Base-by-base conservation (phyloP, 2,329 filamentous ascomycete species). In the Ceratocystis albifundus region DNA sequence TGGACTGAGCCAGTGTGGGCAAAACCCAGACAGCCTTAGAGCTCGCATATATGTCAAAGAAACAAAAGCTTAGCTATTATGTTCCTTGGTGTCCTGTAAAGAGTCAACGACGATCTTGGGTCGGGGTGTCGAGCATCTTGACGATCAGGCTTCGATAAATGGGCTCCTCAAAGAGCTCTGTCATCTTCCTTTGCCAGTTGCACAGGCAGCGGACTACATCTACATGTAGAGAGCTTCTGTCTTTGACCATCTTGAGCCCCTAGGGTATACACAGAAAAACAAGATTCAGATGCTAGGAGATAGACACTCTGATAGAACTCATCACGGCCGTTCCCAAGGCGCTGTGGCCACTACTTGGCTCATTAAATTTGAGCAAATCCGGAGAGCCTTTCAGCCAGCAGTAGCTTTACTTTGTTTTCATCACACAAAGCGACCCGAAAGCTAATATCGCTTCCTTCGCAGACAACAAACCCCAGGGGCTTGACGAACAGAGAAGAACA, bases 141-240 rank as follows among this genome's bases (percentile, higher is more conserved):
- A 25, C 30, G 20, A 30, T 2, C 30, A 20, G n/a, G 41, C 55
- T 50, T 17, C n/a, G 44, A 22, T 25, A 61, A 48, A 22, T 48
- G 25, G 36, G 12, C 12, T 41, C 36, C 36, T 41, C 3, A 4
- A 45, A 8, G 25, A 66, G 2, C 62, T 70, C 4, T 55, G 50
- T 8, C 50, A 67, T 46, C 67, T 69, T 15, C 70, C 70, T 1
- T 45, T 70, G 50, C 68, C 69, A 3, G 70, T 70, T 28, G 48
- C 28, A 4, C 69, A 70, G 53, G 70, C 69, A 15, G 64, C 68
- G 1, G 66, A 66, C 12, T 71, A 70, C 28, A 66, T 71, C 10
- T 67, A 57, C 44, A 48, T 46, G 28, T 67, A 64, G 8, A 20
- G 25, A 2, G 22, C 44, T 15, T 17, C 30, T 5, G n/a, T 65